Evolutionary conservation across 2,329 filamentous ascomycete species (phyloP).

Genomic region (Fusarium vanettenii): DNA sequence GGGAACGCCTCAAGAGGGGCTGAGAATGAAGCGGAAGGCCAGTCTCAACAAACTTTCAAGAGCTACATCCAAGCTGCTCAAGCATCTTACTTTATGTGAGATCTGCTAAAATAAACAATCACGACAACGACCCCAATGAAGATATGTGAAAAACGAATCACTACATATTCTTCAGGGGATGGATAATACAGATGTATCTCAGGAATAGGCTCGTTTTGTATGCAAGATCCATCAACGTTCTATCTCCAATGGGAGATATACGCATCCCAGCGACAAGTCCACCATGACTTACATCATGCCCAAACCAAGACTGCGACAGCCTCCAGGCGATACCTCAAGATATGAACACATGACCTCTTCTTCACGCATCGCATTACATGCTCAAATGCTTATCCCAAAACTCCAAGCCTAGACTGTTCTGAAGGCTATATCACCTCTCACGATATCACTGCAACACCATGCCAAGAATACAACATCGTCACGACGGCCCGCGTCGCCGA

Average conservation of each 20-base stretch:
- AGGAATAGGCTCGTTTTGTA: not conserved
- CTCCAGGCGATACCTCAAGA: not conserved
- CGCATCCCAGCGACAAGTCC: not conserved
- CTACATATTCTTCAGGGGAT: not conserved
- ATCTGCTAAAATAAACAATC: not conserved
- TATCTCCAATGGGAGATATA: not conserved
- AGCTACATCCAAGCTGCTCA: not conserved
- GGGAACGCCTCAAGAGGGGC: not conserved
- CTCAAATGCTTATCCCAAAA: not conserved
- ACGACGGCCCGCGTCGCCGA: conserved; percentile 59
- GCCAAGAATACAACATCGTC: conserved; percentile 56
- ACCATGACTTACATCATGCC: not conserved
- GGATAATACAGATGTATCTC: not conserved
- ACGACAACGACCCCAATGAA: not conserved
- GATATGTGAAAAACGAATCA: not conserved
- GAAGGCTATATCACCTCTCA: conserved; percentile 51
- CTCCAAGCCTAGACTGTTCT: not conserved
- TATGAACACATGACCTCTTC: not conserved
- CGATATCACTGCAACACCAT: conserved; percentile 55
- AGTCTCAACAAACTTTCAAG: not conserved
- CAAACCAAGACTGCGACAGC: not conserved
- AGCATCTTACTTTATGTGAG: not conserved
- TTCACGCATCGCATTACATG: not conserved
- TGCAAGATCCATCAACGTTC: not conserved
- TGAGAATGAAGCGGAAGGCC: not conserved